phyloP scores from a whole-genome alignment of 192 early-diverging fungal species.

The Umbelopsis isabellina region DNA sequence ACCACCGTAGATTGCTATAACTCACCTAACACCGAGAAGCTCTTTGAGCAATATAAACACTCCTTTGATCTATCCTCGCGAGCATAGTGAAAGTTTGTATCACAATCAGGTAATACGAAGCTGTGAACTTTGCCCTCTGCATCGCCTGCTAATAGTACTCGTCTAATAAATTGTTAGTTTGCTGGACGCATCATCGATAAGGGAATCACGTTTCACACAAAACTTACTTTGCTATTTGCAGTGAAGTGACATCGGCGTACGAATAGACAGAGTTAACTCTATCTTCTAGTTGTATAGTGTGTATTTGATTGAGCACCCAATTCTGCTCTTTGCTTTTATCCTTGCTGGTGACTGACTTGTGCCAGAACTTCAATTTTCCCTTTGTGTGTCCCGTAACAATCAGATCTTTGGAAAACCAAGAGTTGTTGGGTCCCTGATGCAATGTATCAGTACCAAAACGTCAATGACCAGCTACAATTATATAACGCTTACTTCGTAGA shows the following conservation, averaged over 20 bases:
- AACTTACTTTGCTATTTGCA: conserved; percentile 46
- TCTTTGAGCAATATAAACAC: conserved; percentile 54
- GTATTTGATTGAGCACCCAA: conserved; percentile 40
- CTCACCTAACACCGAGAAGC: conserved; percentile 54
- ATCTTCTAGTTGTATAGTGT: conserved; percentile 46
- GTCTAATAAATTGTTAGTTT: conserved; percentile 30
- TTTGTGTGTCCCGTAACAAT: conserved; percentile 64
- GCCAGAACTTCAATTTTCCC: conserved; percentile 50
- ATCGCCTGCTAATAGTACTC: conserved; percentile 55
- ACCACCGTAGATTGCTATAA: neutral
- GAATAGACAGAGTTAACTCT: conserved; percentile 32
- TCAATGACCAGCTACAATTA: neutral
- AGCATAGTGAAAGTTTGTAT: conserved; percentile 51
- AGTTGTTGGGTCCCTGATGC: conserved; percentile 43
- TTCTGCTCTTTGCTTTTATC: conserved; percentile 32
- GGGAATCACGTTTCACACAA: neutral
- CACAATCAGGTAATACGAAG: conserved; percentile 57
- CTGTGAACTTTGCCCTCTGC: conserved; percentile 49
- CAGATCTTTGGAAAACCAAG: conserved; percentile 51
- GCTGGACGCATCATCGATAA: neutral
- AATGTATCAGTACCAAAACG: neutral
- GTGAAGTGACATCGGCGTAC: conserved; percentile 43
- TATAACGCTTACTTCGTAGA: conserved; percentile 48
- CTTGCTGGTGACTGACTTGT: conserved; percentile 21
- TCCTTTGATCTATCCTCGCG: conserved; percentile 49